Evolutionary conservation across 2,329 filamentous ascomycete genomes (phyloP).

Genomic region (Byssoonygena ceratinophila): DNA sequence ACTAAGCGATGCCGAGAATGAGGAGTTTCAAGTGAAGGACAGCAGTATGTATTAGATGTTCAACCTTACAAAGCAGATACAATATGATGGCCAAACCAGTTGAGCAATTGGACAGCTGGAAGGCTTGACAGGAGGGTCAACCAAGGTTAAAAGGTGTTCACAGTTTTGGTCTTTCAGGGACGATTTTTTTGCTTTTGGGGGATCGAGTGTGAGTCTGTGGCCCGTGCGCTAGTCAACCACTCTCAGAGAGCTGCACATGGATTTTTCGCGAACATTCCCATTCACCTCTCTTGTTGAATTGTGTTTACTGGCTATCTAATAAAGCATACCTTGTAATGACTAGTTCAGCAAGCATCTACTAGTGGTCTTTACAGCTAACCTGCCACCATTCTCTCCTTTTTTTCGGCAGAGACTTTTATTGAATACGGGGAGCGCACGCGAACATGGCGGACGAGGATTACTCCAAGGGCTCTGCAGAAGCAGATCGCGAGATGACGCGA

Average conservation of each 20-base stretch:
- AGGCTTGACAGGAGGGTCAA: neutral
- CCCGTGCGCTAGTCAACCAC: slow-evolving; percentile 23
- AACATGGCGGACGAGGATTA: slow-evolving; percentile 33
- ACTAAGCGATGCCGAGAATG: slow-evolving; percentile 15
- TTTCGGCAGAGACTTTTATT: slow-evolving; percentile 11
- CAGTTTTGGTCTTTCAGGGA: slow-evolving; percentile 11
- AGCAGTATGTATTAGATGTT: neutral
- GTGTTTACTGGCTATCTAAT: neutral
- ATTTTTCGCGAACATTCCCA: slow-evolving; percentile 27
- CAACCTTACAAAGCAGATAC: neutral
- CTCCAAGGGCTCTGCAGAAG: slow-evolving; percentile 28
- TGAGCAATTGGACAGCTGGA: neutral
- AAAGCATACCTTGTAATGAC: neutral
- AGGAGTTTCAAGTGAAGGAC: neutral
- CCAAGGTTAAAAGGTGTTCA: slow-evolving; percentile 7
- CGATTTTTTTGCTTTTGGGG: slow-evolving; percentile 6
- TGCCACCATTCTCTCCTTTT: neutral
- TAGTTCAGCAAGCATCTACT: neutral
- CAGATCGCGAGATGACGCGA: slow-evolving; percentile 44
- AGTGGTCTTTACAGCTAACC: neutral
- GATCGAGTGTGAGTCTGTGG: slow-evolving; percentile 16
- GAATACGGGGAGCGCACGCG: neutral
- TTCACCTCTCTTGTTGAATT: neutral
- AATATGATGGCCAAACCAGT: neutral
- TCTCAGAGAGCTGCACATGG: slow-evolving; percentile 11